Evolutionary conservation across 768 basidiomycete genomes (phyloP), one percentile per base, ranked within the genome.

Genomic region (Postia placenta): DNA sequence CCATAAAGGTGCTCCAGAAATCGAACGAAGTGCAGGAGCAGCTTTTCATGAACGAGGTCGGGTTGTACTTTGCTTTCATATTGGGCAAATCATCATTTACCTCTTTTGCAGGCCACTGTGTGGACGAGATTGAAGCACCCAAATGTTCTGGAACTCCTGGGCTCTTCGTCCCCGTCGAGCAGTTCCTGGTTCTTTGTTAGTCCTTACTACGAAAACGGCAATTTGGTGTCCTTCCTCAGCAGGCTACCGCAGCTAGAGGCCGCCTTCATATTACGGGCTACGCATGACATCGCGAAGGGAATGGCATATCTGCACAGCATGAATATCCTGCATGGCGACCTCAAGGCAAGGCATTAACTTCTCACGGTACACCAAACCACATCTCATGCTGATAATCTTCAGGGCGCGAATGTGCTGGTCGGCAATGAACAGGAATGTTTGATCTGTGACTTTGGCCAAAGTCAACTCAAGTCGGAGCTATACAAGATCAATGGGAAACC

Each of bases 381-480:
- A n/a, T n/a, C n/a, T n/a, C n/a, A n/a, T 28, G 9, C 19, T 42
- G 11, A 42, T 14, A 4, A 11, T 17, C 17, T 28, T 26, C 25
- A 79, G 85, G 85, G 78, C 2, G 73, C 82, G 2, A 92, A 93
- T 60, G 77, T 92, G 12, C 75, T 92, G 2, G 79, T 92, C 15
- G 79, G 84, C 54, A 80, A 87, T 51, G 64, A 72, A 1, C 71
- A 75, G 2, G 75, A 68, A 38, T 91, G 87, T 50, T 73, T 90
- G 35, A 80, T 92, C 36, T 79, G 85, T 25, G 88, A 91, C 60
- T 92, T 93, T 62, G 88, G 87, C 0, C 85, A 91, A 62, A 84
- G 79, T 56, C 82, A 86, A 63, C 80, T 91, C 71, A 87, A 82
- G 66, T 76, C 74, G 12, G 85, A 90, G 60, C 80, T 78, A 3